phyloP scores from a whole-genome alignment of 202 grass and related monocot species.

The Saccharum hybrid region DNA sequence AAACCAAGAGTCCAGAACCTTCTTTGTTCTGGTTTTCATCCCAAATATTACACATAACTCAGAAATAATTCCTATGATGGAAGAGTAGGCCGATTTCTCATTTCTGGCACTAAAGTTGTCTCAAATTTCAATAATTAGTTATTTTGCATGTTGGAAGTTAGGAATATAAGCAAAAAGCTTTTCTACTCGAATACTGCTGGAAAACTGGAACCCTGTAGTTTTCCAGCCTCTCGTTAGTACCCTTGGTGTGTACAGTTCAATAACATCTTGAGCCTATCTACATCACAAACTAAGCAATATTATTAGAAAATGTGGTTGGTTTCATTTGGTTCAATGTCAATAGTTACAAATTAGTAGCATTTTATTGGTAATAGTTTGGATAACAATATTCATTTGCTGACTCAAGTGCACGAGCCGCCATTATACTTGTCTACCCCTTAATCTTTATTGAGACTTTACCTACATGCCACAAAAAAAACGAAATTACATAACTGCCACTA shows the following conservation, averaged over 20 bases:
- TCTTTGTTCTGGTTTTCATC: not conserved
- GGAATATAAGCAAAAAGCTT: not conserved
- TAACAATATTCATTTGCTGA: too few relatives aligned
- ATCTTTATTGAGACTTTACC: not conserved
- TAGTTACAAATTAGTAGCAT: too few relatives aligned
- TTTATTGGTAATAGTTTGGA: too few relatives aligned
- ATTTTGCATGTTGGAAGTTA: not conserved
- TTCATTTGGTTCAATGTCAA: too few relatives aligned
- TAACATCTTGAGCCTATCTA: not conserved
- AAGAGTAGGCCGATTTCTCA: not conserved
- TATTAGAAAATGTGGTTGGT: too few relatives aligned
- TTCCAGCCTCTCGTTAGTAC: not conserved
- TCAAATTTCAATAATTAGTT: not conserved
- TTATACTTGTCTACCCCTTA: not conserved
- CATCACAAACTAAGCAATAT: not conserved
- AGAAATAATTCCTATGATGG: not conserved
- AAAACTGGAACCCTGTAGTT: not conserved
- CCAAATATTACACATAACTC: not conserved
- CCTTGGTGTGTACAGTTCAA: not conserved
- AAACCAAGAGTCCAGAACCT: not conserved
- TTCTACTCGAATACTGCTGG: not conserved
- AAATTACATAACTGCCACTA: not conserved
- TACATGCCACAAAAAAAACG: not conserved
- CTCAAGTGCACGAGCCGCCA: not conserved
- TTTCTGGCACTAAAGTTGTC: not conserved